These are phyloP conservation scores for Metschnikowia continentalis DNA, from an alignment of 805 yeast genomes.

Conservation along the genomic window DNA sequence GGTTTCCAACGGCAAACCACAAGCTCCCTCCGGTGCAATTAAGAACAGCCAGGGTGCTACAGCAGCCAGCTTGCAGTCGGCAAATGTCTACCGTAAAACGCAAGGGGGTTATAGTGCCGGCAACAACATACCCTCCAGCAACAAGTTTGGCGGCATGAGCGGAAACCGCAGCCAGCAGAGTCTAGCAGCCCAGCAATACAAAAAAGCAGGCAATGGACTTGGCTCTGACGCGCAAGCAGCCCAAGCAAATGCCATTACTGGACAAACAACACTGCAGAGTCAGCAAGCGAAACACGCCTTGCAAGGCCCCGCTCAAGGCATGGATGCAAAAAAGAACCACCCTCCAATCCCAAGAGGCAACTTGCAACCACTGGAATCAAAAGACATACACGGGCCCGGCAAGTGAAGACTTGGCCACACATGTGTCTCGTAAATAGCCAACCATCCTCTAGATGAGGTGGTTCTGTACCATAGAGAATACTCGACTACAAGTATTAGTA, in stretches of 20 bases:
- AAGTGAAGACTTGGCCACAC: slow-evolving; percentile 6
- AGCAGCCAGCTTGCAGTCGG: neutral
- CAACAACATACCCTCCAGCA: slow-evolving; percentile 5
- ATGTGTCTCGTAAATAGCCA: slow-evolving; percentile 6
- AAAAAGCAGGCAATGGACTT: neutral
- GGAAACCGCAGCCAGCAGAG: neutral
- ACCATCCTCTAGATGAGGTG: slow-evolving; percentile 17
- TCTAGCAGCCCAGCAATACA: neutral
- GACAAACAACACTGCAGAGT: slow-evolving; percentile 1
- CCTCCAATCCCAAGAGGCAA: neutral
- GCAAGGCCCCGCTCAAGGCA: slow-evolving; percentile 1
- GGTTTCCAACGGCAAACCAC: neutral
- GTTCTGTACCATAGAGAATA: slow-evolving; percentile 14
- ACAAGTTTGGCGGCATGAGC: slow-evolving; percentile 1
- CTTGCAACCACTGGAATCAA: slow-evolving; percentile 1
- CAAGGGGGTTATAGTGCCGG: slow-evolving; percentile 4
- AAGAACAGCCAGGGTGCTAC: neutral
- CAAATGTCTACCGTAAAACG: neutral
- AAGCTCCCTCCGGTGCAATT: neutral
- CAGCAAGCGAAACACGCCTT: slow-evolving; percentile 4
- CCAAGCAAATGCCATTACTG: neutral
- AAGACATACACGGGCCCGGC: slow-evolving; percentile 1
- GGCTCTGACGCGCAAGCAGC: neutral
- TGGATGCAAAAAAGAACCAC: slow-evolving; percentile 6
- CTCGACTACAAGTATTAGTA: neutral